Base-by-base conservation (phyloP, 2,329 filamentous ascomycete species). In the Claviceps arundinis region DNA sequence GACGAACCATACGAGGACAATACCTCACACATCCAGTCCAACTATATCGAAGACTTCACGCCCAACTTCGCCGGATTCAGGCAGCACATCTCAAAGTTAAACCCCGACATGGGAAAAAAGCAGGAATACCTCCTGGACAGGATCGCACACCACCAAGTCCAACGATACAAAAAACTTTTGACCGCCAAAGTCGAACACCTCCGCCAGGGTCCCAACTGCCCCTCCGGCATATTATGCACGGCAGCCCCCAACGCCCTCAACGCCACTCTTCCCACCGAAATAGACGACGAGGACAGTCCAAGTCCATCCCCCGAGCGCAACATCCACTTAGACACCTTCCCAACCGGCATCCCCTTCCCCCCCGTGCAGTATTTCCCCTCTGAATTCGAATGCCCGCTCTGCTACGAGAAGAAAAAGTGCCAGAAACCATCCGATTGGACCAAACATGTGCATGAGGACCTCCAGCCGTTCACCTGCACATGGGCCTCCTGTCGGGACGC, bases 401-500 rank as follows among this genome's bases (percentile, higher is more conserved):
- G 90, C 69, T 95, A 88, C 70, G 81, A 84, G 59, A 77, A 82
- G 50, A 95, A 93, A 73, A 88, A 82, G 60, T 89, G 93, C 60
- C 80, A 84, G 60, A 95, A 95, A 66, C 90, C 89, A 16, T 95
- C 89, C 0, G 90, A 96, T 67, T 96, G 90, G 90, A 95, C 89
- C 1, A 95, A 96, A 65, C 90, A 96, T 62, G 87, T 96, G 1
- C 88, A 95, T 60, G 90, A 95, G 67, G 90, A 96, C 64, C 81
- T 95, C 1, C 87, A 93, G 63, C 90, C 90, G 0, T 95, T 95
- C 59, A 94, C 88, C 3, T 96, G 90, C 68, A 95, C 89, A 0
- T 95, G 91, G 71, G 81, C 85, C 2, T 76, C 81, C 49, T 95
- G 90, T 63, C 78, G 79, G 8, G 89, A 95, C 47, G 82, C 87